Evolutionary conservation across 495 filamentous ascomycete genomes (phyloP).

Genomic region (Aspergillus taichungensis): DNA sequence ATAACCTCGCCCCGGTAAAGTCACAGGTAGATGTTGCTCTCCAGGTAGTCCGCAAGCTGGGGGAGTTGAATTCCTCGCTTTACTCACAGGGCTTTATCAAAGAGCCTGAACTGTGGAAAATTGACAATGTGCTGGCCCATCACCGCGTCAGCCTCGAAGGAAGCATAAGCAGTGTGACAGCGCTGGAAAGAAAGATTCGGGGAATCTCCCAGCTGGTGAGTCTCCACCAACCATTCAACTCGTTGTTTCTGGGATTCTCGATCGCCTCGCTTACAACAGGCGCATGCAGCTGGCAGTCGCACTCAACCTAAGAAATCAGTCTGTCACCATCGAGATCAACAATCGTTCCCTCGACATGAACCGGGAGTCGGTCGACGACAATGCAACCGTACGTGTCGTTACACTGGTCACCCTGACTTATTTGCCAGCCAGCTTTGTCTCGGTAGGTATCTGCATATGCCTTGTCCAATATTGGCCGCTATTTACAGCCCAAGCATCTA

Average conservation of each 20-base stretch:
- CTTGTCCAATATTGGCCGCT: too few species aligned
- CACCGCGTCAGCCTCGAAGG: conserved; percentile 4
- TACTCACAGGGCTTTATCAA: neutral
- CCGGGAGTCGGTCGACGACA: conserved; percentile 26
- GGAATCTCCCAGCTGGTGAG: conserved; percentile 12
- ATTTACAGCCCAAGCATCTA: too few species aligned
- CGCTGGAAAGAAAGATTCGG: conserved; percentile 10
- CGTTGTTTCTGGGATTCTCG: neutral
- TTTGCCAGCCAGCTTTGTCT: conserved; percentile 33
- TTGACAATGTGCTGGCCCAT: conserved; percentile 2
- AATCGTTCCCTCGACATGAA: conserved; percentile 26
- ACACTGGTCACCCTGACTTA: conserved; percentile 34
- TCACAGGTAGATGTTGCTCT: conserved; percentile 5
- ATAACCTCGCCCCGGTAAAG: conserved; percentile 4
- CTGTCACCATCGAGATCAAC: conserved; percentile 17
- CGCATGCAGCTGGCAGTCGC: conserved; percentile 17
- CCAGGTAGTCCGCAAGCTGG: conserved; percentile 4
- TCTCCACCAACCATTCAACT: conserved; percentile 11
- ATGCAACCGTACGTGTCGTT: conserved; percentile 27
- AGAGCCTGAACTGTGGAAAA: neutral
- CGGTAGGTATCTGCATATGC: conserved; percentile 13
- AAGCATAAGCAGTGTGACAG: conserved; percentile 5
- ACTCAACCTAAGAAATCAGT: conserved; percentile 21
- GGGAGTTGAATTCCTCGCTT: conserved; percentile 2
- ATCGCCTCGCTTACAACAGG: conserved; percentile 2